Base-by-base conservation (phyloP, 441 rosid species). In the Gossypium schwendimanii region DNA sequence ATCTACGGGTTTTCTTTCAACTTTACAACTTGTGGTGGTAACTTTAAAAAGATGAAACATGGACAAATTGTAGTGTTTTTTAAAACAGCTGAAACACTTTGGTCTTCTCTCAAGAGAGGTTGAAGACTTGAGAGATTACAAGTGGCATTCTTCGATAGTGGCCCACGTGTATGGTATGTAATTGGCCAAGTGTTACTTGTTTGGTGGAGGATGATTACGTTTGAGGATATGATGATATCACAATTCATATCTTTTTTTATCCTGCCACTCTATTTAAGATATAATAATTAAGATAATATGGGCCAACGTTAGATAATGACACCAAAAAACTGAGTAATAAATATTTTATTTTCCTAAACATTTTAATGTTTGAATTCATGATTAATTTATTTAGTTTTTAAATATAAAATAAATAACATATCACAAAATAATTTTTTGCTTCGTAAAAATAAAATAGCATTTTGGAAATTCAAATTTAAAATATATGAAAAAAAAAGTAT, bases 111-210 rank as follows among this genome's bases (percentile, higher is more conserved):
- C 39, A 33, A 6, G 39, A 36, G 10, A 36, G 0, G 44, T 7
- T 36, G 44, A 50, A 28, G 65, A 49, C 41, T 80, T 18, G 53
- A 36, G 31, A 54, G 73, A 15, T 17, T 45, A 45, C 77, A 74
- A 54, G 71, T 77, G 81, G 60, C 71, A n/a, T 6, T 61, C 33
- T 63, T 3, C 15, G 54, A 14, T 7, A 1, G 44, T 8, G 44
- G 44, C 44, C 44, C 44, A 3, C 59, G 20, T 67, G 73, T 63
- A 77, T 76, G 71, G 60, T 20, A 5, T 26, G 28, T 47, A n/a
- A 72, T 53, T 8, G 14, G 77, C 63, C 84, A 83, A 15, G 60
- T 76, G 79, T 33, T 2, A 17, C 44, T 36, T 36, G 44, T 7
- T 2, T 36, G 10, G 44, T 7, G 10, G 44, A 7, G 10, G 10